Base-by-base conservation (phyloP, 352 stramenopile species). In the Phytophthora brassicae region DNA sequence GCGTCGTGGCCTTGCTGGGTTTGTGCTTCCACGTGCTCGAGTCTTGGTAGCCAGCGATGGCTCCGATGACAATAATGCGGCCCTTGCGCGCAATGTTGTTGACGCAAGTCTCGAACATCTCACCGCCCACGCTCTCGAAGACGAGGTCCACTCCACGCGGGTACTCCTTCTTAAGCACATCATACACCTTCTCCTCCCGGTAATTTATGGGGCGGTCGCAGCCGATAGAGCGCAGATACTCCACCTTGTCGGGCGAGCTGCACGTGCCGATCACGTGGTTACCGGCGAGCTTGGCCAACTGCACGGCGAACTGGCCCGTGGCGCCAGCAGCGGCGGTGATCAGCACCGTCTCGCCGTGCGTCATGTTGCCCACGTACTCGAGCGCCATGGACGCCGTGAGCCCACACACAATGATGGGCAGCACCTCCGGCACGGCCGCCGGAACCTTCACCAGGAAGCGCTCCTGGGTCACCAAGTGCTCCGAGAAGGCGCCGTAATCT, bases 181-280 rank as follows among this genome's bases (percentile, higher is more conserved):
- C 55, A 33, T 47, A 59, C 20, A 88, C 56, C 29, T 75, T 76
- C 45, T 90, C 79, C 66, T 92, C 79, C 17, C 73, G 90, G 74
- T 97, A 97, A 64, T 96, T 89, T 44, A 97, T 89, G 59, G 94
- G 74, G 38, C 88, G 81, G 57, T 93, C 81, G 38, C 68, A 82
- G 47, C 83, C 88, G 13, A 90, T 66, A 24, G 60, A 72, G 54
- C 75, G 74, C 47, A 96, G 74, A 53, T 94, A 80, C n/a, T 85
- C 84, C 19, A 74, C 88, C 70, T 96, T 97, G 38, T 92, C 89
- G 11, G 86, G 72, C 50, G 81, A 94, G 70, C 85, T 94, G 58
- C 84, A 85, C 19, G 81, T 93, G 54, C 77, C 77, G 54, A 96
- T 90, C 17, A 92, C 82, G 52, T 88, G 72, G 70, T 89, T 90